Conservation (phyloP, 495 filamentous ascomycete species). For the Letharia columbiana region DNA sequence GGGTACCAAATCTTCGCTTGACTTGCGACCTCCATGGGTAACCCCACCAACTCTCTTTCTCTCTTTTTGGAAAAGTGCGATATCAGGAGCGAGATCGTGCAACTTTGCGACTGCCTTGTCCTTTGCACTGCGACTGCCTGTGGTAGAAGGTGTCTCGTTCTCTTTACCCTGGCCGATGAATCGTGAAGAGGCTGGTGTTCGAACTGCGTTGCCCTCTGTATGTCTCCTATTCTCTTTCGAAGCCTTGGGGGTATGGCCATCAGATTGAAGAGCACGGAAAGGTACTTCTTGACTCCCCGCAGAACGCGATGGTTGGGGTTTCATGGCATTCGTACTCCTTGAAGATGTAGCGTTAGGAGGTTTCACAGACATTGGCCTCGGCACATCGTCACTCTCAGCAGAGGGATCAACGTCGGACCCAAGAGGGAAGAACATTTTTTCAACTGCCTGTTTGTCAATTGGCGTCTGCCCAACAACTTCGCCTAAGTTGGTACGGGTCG, state of each 20-base stretch:
- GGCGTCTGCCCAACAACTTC: conserved; percentile 85
- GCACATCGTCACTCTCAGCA: conserved; percentile 22
- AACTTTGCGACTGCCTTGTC: conserved; percentile 66
- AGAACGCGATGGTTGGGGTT: conserved; percentile 7
- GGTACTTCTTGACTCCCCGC: conserved; percentile 14
- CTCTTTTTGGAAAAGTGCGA: conserved; percentile 87
- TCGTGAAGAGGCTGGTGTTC: conserved; percentile 41
- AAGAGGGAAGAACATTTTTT: conserved; percentile 46
- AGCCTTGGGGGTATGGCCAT: conserved; percentile 20
- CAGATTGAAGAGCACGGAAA: conserved; percentile 19
- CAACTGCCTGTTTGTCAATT: conserved; percentile 48
- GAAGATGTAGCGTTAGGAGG: conserved; percentile 30
- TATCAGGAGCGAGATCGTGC: conserved; percentile 69
- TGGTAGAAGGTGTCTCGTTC: conserved; percentile 74
- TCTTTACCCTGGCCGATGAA: conserved; percentile 57
- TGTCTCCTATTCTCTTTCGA: conserved; percentile 20
- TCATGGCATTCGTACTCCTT: conserved; percentile 4
- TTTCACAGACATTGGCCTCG: conserved; percentile 33
- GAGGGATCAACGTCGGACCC: conserved; percentile 26
- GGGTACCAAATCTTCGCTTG: conserved; percentile 39
- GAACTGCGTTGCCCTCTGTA: conserved; percentile 27
- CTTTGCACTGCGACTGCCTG: conserved; percentile 78
- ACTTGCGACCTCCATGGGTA: conserved; percentile 59
- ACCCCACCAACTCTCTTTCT: conserved; percentile 78
- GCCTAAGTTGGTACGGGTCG: conserved; percentile 77